phyloP scores from a whole-genome alignment of 768 basidiomycete genomes.

The Mycena crocata region DNA sequence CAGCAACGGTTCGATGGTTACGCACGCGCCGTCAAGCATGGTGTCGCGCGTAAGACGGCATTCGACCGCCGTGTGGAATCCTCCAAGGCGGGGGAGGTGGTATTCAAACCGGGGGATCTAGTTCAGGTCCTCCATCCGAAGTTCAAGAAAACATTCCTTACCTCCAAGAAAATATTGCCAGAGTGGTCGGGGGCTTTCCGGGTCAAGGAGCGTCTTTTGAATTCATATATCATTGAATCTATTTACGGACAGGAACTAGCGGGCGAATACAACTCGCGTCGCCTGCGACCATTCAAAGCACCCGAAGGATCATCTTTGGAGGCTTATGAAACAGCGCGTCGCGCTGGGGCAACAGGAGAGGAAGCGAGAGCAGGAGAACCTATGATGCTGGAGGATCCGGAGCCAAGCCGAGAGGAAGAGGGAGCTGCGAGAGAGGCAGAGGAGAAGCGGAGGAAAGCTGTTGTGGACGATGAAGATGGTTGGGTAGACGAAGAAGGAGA shows the following conservation, averaged over 20 bases:
- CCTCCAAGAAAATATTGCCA: background rate
- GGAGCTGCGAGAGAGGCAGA: constrained; percentile 27
- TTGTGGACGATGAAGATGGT: background rate
- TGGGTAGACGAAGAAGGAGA: background rate
- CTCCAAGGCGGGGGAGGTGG: constrained; percentile 21
- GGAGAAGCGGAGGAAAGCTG: background rate
- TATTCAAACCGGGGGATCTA: constrained; percentile 39
- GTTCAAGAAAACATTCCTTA: background rate
- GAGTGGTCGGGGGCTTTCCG: constrained; percentile 1
- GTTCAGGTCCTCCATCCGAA: constrained; percentile 23
- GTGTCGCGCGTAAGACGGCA: constrained; percentile 25
- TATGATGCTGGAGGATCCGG: background rate
- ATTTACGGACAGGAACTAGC: constrained; percentile 9
- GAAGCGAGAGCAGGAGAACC: background rate
- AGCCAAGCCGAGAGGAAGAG: constrained; percentile 14
- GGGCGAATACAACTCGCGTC: constrained; percentile 1
- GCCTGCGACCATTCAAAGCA: background rate
- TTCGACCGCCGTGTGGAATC: constrained; percentile 4
- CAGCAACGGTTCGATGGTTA: constrained; percentile 47
- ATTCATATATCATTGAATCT: constrained; percentile 10
- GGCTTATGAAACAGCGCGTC: background rate
- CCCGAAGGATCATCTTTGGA: background rate
- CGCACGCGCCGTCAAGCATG: constrained; percentile 30
- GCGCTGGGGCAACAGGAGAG: background rate
- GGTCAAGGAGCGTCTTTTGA: background rate